Evolutionary conservation across 805 yeast genomes (phyloP), one percentile per base, ranked within the genome.

Genomic region (Pichia deserticola): DNA sequence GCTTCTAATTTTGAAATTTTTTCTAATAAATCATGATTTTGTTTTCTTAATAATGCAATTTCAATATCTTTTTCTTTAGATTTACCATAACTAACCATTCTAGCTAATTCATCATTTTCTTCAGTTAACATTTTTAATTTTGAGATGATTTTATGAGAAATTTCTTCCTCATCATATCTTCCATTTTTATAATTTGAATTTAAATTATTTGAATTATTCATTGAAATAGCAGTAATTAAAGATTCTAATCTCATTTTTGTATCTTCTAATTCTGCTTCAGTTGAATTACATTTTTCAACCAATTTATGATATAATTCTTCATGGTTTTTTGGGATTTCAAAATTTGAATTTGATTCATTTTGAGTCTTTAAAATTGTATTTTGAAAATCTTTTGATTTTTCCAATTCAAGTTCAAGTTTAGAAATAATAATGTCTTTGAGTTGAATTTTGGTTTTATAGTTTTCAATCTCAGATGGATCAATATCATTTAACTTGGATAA

Each of bases 21-120:
- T 36, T 57, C 67, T 51, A 70, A 70, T 44, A 81, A 63, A 49
- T 77, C 79, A 37, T 64, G 66, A 56, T 76, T 75, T 56, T 80
- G 79, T 40, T 66, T 64, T 51, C 76, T 76, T 44, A 84, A 64
- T 44, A 86, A 61, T 20, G 85, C 87, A 40, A 85, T 62, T 63
- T 84, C 88, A 40, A 86, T 77, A 51, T 82, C 78, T 53, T 80
- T 70, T 58, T 86, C 88, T 59, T 83, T 84, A 40, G 86, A 75
- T 61, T 82, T 81, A n/a, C 95, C 88, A 64, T 75, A 82, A 54
- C 89, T 81, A 10, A 86, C 64, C 82, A 86, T 79, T 57, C 78
- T 78, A 53, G 82, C 74, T 67, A 88, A 72, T 54, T 75, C 81
- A 50, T 81, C 82, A 61, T 88, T 88, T 60, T 88, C 95, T 42